Percentiles rank a stretch among this genome's conserved stretches.
Conservation (phyloP, 1,284 basidiomycete genomes). For the Rhodotorula mucilaginosa region DNA sequence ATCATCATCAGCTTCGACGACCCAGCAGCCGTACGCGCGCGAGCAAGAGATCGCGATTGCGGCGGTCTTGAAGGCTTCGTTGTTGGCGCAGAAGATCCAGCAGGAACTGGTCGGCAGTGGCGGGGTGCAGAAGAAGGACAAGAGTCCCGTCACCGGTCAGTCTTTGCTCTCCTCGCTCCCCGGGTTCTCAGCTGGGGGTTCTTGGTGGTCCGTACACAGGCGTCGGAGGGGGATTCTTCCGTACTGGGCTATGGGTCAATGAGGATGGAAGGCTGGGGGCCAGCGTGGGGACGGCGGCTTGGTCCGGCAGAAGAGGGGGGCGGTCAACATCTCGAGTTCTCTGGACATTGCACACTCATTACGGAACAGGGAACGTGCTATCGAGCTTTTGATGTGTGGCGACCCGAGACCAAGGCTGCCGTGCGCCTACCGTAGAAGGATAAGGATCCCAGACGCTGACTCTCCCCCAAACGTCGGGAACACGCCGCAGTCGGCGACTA, state of each 20-base stretch:
- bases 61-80: conserved; percentile 86
- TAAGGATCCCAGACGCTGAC: too few relatives aligned
- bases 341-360: neutral
- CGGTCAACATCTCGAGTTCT: too few relatives aligned
- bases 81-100: conserved; percentile 73
- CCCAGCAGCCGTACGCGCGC: conserved; percentile 10
- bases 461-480: too few relatives aligned
- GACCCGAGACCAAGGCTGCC: too few relatives aligned
- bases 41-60: conserved; percentile 63
- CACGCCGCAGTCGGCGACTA: conserved; percentile 73
- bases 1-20: neutral
- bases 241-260: too few relatives aligned
- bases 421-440: too few relatives aligned
- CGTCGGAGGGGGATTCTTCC: neutral
- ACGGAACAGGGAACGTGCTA: too few relatives aligned
- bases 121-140: conserved; percentile 86
- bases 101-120: conserved; percentile 81
- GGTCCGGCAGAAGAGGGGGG: too few relatives aligned
- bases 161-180: conserved; percentile 8
- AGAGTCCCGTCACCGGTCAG: conserved; percentile 89
- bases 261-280: neutral
- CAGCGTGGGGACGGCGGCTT: neutral
- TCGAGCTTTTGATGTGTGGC: too few relatives aligned
- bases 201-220: too few relatives aligned
- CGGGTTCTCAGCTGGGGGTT: too few relatives aligned